Evolutionary conservation across 2,329 filamentous ascomycete genomes (phyloP).

Genomic region (Pleomassaria siparia): DNA sequence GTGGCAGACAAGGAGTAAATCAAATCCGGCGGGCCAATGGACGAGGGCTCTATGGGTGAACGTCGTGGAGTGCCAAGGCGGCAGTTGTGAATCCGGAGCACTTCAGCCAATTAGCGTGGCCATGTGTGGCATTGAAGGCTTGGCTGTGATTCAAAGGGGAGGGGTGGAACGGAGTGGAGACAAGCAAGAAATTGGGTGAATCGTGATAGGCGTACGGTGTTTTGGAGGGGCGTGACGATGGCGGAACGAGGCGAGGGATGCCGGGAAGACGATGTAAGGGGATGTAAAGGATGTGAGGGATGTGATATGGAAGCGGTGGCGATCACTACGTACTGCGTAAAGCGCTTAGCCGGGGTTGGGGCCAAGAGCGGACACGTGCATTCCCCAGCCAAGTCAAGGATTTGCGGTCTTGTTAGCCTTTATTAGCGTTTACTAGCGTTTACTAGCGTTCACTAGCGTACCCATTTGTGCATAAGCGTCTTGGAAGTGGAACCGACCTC

Average conservation of each 20-base stretch:
- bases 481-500: neutral
- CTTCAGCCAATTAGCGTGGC: constrained; percentile 10
- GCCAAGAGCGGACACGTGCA: neutral
- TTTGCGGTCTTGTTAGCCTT: too few relatives aligned
- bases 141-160: constrained; percentile 25
- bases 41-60: constrained; percentile 10
- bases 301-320: neutral
- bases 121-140: constrained; percentile 12
- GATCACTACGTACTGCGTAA: too few relatives aligned
- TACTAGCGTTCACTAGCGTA: neutral
- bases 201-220: constrained; percentile 17
- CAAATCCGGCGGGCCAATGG: constrained; percentile 32
- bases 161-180: constrained; percentile 35
- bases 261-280: neutral
- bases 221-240: constrained; percentile 11
- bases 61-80: constrained; percentile 32
- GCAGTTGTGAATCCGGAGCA: constrained; percentile 10
- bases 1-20: constrained; percentile 29
- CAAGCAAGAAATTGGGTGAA: constrained; percentile 13
- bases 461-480: neutral
- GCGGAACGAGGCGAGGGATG: neutral
- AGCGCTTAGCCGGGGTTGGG: neutral
- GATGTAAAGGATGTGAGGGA: too few relatives aligned
- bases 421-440: neutral
- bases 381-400: neutral